These are phyloP conservation scores for Gossypium aridum DNA, from an alignment of 441 rosid species.

Conservation along the genomic window DNA sequence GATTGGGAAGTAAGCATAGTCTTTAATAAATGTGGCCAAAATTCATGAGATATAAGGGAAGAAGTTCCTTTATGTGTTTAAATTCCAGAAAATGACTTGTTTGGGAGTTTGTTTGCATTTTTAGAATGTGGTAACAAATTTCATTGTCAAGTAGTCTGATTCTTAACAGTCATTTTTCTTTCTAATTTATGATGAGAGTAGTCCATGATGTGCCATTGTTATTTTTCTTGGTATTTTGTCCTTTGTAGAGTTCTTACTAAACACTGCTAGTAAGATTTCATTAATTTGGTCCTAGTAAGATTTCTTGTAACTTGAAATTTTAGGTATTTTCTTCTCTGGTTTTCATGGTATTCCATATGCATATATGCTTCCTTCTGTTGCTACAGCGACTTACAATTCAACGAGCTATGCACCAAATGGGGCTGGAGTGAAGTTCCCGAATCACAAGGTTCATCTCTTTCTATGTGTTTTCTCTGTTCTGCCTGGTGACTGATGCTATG, in stretches of 20 bases:
- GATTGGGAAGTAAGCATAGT: not conserved
- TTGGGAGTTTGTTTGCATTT: not conserved
- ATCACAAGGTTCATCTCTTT: conserved; percentile 64
- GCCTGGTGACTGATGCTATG: not conserved
- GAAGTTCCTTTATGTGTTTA: not conserved
- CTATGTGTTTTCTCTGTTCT: conserved; percentile 16
- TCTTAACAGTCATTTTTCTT: conserved; percentile 1
- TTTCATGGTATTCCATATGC: conserved; percentile 66
- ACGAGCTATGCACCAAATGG: conserved; percentile 70
- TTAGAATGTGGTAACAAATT: not conserved
- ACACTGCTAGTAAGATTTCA: conserved; percentile 28
- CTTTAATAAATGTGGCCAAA: not conserved
- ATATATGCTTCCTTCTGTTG: conserved; percentile 68
- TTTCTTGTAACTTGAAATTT: conserved; percentile 41
- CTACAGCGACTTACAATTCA: conserved; percentile 66
- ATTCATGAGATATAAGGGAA: not conserved
- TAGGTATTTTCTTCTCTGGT: conserved; percentile 62
- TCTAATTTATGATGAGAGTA: not conserved
- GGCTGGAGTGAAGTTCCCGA: conserved; percentile 70
- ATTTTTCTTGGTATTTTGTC: conserved; percentile 13
- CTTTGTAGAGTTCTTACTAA: conserved; percentile 6
- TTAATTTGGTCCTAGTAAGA: conserved; percentile 26
- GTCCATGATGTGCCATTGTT: not conserved
- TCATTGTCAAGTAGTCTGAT: not conserved
- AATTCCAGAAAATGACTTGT: not conserved